phyloP scores from a whole-genome alignment of 257 asterid species.

The Petunia axillaris region DNA sequence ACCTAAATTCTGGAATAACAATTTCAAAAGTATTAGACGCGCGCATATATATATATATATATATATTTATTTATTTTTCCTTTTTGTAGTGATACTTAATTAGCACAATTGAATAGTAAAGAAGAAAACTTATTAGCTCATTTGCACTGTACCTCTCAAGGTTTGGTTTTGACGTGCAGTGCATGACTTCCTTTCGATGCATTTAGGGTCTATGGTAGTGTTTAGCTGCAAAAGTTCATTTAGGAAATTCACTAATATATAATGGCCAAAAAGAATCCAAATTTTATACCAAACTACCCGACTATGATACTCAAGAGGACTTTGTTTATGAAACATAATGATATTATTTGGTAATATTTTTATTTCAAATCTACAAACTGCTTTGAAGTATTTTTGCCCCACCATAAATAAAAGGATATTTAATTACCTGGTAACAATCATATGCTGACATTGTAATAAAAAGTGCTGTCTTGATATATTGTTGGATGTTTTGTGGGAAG shows the following conservation, averaged over 20 bases:
- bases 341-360: no score
- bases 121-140: not conserved
- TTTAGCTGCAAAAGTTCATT: constrained; percentile 4
- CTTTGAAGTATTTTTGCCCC: no score
- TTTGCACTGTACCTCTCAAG: not conserved
- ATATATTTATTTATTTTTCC: no score
- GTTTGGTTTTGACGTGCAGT: not conserved
- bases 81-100: not conserved
- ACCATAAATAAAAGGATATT: not conserved
- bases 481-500: constrained; percentile 2
- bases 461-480: not conserved
- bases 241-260: no score
- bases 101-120: not conserved
- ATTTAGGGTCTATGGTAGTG: not conserved
- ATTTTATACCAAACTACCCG: not conserved
- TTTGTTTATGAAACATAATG: no score
- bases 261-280: not conserved
- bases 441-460: not conserved
- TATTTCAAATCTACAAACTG: no score
- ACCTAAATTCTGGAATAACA: constrained; percentile 3
- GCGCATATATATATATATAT: not conserved
- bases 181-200: not conserved
- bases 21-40: not conserved
- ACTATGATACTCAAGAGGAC: not conserved
- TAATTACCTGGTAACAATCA: not conserved